Conservation (phyloP, 306 rosid species). For the Senna siamea region DNA sequence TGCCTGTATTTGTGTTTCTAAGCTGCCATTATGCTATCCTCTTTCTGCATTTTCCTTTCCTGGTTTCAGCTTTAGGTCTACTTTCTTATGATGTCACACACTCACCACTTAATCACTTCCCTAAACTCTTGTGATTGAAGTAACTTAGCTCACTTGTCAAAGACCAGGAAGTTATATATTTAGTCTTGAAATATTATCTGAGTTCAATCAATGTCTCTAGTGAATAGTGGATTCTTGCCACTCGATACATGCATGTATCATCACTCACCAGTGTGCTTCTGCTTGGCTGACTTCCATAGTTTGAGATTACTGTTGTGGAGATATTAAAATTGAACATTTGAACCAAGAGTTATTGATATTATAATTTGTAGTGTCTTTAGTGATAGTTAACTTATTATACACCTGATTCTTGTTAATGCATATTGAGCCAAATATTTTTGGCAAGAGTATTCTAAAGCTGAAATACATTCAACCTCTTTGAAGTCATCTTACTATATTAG, state of each 20-base stretch:
- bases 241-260: not conserved
- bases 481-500: constrained; percentile 26
- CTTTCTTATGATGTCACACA: not conserved
- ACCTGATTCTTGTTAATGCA: constrained; percentile 8
- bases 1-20: not conserved
- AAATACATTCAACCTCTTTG: constrained; percentile 5
- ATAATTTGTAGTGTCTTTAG: constrained; percentile 7
- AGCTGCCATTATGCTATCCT: constrained; percentile 8
- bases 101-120: not conserved
- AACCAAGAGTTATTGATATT: constrained; percentile 16
- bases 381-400: constrained; percentile 18
- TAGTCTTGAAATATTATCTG: constrained; percentile 21
- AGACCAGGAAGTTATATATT: constrained; percentile 30
- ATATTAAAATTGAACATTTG: not conserved
- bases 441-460: constrained; percentile 28
- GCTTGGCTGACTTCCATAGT: constrained; percentile 27
- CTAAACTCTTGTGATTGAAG: constrained; percentile 34
- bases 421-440: constrained; percentile 20
- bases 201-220: not conserved
- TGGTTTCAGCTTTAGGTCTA: constrained; percentile 25
- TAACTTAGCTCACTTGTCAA: constrained; percentile 19
- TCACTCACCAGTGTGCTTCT: constrained; percentile 10
- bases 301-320: constrained; percentile 18
- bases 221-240: constrained; percentile 12
- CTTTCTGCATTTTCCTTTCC: constrained; percentile 38